Percentiles rank a stretch among this genome's conserved stretches.
phyloP scores from a whole-genome alignment of 179 eudicot genomes.

The Camellia oleifera region DNA sequence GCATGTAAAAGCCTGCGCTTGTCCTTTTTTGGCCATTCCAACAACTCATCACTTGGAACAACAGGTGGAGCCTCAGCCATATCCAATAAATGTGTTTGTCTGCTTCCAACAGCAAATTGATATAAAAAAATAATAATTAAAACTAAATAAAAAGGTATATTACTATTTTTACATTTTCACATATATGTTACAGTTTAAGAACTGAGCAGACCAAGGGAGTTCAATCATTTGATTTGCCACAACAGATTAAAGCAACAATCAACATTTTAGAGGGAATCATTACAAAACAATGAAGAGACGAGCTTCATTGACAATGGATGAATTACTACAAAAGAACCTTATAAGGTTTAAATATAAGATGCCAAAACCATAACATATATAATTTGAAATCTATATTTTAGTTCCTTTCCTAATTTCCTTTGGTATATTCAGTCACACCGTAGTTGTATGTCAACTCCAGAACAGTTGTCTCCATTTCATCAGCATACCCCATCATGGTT shows the following conservation, averaged over 20 bases:
- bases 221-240: background rate
- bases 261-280: background rate
- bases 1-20: constrained; percentile 77
- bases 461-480: too few relatives aligned
- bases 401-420: too few relatives aligned
- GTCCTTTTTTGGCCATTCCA: constrained; percentile 83
- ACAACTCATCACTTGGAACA: constrained; percentile 48
- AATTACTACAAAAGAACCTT: too few relatives aligned
- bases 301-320: background rate
- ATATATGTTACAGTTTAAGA: background rate
- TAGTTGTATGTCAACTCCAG: too few relatives aligned
- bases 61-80: constrained; percentile 51
- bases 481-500: too few relatives aligned
- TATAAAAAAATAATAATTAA: background rate
- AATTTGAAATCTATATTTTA: too few relatives aligned
- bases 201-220: background rate
- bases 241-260: background rate
- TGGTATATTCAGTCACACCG: too few relatives aligned
- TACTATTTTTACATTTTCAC: background rate
- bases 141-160: background rate
- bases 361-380: too few relatives aligned
- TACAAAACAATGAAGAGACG: background rate
- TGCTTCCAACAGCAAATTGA: background rate
- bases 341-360: too few relatives aligned
- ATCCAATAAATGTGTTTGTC: constrained; percentile 15